phyloP scores from a whole-genome alignment of 805 yeast genomes.

The Kodamaea nitidulidarum region DNA sequence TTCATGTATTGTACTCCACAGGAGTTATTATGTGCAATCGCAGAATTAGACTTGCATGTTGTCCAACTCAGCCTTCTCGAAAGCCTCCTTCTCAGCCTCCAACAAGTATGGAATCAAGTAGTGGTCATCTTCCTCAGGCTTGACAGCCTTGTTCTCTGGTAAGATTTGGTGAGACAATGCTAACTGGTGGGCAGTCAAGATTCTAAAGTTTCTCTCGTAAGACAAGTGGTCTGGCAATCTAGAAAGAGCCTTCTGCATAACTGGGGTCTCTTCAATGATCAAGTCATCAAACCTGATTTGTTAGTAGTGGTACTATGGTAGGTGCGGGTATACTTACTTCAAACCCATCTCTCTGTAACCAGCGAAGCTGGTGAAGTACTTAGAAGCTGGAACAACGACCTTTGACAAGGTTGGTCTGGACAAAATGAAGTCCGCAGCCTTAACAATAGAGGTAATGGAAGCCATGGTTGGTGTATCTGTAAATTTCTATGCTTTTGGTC shows the following conservation, averaged over 20 bases:
- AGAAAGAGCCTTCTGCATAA: constrained; percentile 78
- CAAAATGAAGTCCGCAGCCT: constrained; percentile 72
- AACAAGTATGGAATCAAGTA: constrained; percentile 85
- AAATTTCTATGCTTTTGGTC: constrained; percentile 4
- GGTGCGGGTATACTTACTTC: constrained; percentile 33
- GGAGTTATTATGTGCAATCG: constrained; percentile 2
- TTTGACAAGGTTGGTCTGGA: constrained; percentile 75
- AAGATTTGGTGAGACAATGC: constrained; percentile 79
- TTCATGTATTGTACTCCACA: background rate
- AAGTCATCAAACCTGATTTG: constrained; percentile 70
- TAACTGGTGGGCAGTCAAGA: constrained; percentile 87
- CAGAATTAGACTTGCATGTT: constrained; percentile 46
- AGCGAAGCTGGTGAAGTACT: constrained; percentile 64
- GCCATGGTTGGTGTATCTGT: constrained; percentile 38
- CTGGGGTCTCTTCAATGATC: constrained; percentile 80
- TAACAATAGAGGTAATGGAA: constrained; percentile 65
- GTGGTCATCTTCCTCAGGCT: constrained; percentile 75
- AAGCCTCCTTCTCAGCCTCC: constrained; percentile 90
- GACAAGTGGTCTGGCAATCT: constrained; percentile 83
- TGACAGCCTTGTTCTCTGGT: constrained; percentile 73
- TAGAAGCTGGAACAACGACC: constrained; percentile 75
- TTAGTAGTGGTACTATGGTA: constrained; percentile 17
- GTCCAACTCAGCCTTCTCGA: constrained; percentile 86
- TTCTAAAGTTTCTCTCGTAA: constrained; percentile 90
- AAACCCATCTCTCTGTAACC: constrained; percentile 96